Percentiles rank a stretch among this genome's conserved stretches.
Evolutionary conservation across 2,329 filamentous ascomycete species (phyloP).

Genomic region (Colletotrichum lindemuthianum): DNA sequence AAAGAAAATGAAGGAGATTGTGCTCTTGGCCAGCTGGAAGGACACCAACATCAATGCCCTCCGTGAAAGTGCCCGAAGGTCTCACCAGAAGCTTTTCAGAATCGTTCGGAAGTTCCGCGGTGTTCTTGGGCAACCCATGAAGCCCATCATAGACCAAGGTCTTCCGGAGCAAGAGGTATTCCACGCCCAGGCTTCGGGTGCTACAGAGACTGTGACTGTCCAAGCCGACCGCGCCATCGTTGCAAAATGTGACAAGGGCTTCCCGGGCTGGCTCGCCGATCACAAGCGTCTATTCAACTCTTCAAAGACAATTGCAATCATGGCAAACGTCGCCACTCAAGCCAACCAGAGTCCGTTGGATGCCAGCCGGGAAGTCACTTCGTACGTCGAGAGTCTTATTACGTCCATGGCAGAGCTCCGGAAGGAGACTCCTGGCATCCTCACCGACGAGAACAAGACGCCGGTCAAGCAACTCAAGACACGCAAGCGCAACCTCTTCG

Average conservation of each 20-base stretch:
- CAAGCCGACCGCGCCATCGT: conserved; percentile 40
- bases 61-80: conserved; percentile 87
- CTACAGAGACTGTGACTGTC: conserved; percentile 39
- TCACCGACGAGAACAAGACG: conserved; percentile 89
- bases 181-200: background rate
- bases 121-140: conserved; percentile 80
- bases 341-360: conserved; percentile 16
- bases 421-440: conserved; percentile 81
- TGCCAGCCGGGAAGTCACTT: conserved; percentile 56
- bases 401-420: conserved; percentile 77
- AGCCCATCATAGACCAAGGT: conserved; percentile 68
- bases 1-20: conserved; percentile 91
- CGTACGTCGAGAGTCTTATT: conserved; percentile 75
- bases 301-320: conserved; percentile 75
- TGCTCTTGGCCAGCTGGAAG: conserved; percentile 96
- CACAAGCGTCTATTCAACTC: conserved; percentile 78
- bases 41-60: conserved; percentile 94
- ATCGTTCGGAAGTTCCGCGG: conserved; percentile 89
- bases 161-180: conserved; percentile 60
- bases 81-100: conserved; percentile 91
- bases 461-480: conserved; percentile 89
- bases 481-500: conserved; percentile 88
- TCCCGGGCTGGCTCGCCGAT: conserved; percentile 53
- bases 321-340: conserved; percentile 67
- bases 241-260: conserved; percentile 44